phyloP scores from a whole-genome alignment of 176 grass and related monocot species.

The Rhynchospora breviuscula region DNA sequence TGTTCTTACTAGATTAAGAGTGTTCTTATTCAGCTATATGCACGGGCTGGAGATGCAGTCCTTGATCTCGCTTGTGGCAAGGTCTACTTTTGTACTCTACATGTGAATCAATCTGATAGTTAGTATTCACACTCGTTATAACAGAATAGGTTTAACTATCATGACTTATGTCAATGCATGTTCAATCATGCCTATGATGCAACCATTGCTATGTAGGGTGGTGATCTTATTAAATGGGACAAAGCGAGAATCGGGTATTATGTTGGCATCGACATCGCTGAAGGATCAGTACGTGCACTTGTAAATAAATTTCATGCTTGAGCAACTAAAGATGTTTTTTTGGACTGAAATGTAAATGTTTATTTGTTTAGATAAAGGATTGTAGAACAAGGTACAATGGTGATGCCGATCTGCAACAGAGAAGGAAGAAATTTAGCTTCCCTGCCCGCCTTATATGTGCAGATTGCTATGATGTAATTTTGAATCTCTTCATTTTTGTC shows the following conservation, averaged over 20 bases:
- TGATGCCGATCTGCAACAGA: slow-evolving; percentile 67
- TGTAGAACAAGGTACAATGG: slow-evolving; percentile 92
- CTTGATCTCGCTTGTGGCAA: slow-evolving; percentile 97
- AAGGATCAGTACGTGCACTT: slow-evolving; percentile 10
- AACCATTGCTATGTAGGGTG: slow-evolving; percentile 49
- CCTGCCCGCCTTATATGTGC: slow-evolving; percentile 91
- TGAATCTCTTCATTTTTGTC: slow-evolving; percentile 1
- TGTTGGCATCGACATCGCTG: slow-evolving; percentile 69
- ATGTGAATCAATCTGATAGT: background rate
- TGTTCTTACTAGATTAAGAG: slow-evolving; percentile 75
- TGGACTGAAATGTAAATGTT: background rate
- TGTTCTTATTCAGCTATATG: slow-evolving; percentile 77
- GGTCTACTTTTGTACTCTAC: slow-evolving; percentile 34
- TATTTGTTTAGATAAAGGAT: slow-evolving; percentile 61
- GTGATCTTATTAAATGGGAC: slow-evolving; percentile 96
- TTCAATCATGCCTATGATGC: background rate
- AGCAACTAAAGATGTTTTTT: background rate
- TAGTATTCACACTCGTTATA: background rate
- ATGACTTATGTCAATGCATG: background rate
- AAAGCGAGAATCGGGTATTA: slow-evolving; percentile 89
- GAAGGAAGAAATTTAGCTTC: slow-evolving; percentile 88
- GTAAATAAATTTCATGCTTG: background rate
- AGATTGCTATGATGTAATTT: slow-evolving; percentile 86
- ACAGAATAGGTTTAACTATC: background rate
- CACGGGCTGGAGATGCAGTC: slow-evolving; percentile 61